Conservation (phyloP, 2,329 filamentous ascomycete genomes). For the Beauveria sp. region DNA sequence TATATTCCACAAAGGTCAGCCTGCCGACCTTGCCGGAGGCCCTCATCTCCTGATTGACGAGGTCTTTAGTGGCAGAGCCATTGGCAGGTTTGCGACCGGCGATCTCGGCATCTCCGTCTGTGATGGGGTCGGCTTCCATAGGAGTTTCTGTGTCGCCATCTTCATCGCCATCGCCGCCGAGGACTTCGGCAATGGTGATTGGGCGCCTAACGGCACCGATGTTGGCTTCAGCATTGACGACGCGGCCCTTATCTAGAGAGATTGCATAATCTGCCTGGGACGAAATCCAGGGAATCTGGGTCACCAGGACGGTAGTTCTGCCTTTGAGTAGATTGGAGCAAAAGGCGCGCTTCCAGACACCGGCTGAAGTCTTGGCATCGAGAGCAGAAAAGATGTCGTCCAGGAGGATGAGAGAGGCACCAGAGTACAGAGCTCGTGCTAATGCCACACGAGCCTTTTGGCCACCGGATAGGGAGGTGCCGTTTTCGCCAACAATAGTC, state of each 20-base stretch:
- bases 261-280: conserved; percentile 42
- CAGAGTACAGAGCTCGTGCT: conserved; percentile 50
- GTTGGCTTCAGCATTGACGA: conserved; percentile 35
- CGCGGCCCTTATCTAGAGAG: conserved; percentile 36
- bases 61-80: conserved; percentile 30
- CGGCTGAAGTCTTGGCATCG: conserved; percentile 49
- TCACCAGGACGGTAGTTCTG: conserved; percentile 49
- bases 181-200: conserved; percentile 33
- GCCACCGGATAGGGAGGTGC: conserved; percentile 47
- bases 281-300: conserved; percentile 46
- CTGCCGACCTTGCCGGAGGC: conserved; percentile 37
- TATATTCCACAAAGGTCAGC: conserved; percentile 41
- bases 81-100: conserved; percentile 25
- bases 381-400: conserved; percentile 54
- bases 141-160: conserved; percentile 22
- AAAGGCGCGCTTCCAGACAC: conserved; percentile 50
- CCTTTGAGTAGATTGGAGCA: conserved; percentile 45
- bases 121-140: conserved; percentile 21
- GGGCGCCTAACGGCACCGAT: conserved; percentile 37
- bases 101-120: conserved; percentile 21
- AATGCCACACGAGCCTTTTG: conserved; percentile 50
- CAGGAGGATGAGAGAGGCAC: conserved; percentile 44
- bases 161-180: conserved; percentile 28
- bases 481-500: conserved; percentile 47
- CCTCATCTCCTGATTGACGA: conserved; percentile 41